Base-by-base conservation (phyloP, 306 rosid genomes). In the Prunus kanzakura region DNA sequence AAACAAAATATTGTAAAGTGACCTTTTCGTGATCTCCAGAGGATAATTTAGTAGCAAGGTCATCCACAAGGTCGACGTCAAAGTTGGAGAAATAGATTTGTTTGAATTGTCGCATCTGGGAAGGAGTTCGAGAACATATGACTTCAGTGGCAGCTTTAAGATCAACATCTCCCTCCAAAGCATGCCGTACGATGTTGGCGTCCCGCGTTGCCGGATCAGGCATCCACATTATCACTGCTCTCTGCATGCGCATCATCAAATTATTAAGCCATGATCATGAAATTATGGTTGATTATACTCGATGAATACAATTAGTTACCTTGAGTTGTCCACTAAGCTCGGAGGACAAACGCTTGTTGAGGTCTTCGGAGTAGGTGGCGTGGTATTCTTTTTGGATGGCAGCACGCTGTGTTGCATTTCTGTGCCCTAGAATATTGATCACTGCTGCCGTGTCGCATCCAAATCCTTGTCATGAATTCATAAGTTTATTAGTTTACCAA, bases 121-220 rank as follows among this genome's bases (percentile, higher is more conserved):
- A 79, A 23, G 96, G 82, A 18, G 86, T 87, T 13, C 93, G 89
- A 22, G 96, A 93, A 71, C 98, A 93, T 79, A 93, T 82, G 2
- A 91, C 87, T 87, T 93, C 97, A 64, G 91, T 88, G 15, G 96
- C 88, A 76, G 89, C 89, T 83, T 81, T 86, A 61, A 89, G 85
- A 73, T 80, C 81, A 23, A 46, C 65, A 45, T 65, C 72, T 64
- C 80, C 72, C 57, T 61, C 57, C 79, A 84, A 65, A 46, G 89
- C 83, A 76, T 87, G 79, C 82, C 50, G 78, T 60, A 91, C 67
- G 47, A 88, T 72, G 1, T 76, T 35, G 4, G 93, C 97, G 72
- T 93, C 98, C 2, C 97, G 86, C n/a, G 84, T 87, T 0, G 90
- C 88, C 20, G 97, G 93, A 81, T 91, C 97, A 67, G 90, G 83